These are phyloP conservation scores for Yarrowia sp. DNA, from an alignment of 805 yeast genomes.

Conservation along the genomic window DNA sequence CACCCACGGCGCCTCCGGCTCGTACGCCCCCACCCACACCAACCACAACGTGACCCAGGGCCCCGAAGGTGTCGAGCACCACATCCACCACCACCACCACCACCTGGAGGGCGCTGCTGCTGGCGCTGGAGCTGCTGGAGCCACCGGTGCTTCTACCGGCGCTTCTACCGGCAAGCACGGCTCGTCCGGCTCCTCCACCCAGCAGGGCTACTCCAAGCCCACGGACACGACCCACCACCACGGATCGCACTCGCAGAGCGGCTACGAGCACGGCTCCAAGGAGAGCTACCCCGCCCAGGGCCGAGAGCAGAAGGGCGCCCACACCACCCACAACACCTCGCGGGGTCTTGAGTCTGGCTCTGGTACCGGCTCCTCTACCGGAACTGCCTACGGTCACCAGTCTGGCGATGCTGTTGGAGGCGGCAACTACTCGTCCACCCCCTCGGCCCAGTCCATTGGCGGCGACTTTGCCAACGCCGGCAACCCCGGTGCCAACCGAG, in stretches of 20 bases:
- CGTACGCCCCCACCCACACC: slow-evolving; percentile 7
- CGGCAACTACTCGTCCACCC: not conserved
- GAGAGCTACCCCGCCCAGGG: slow-evolving; percentile 20
- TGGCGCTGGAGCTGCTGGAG: slow-evolving; percentile 1
- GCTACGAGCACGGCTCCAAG: slow-evolving; percentile 16
- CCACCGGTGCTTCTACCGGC: not conserved
- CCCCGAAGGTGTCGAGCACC: slow-evolving; percentile 3
- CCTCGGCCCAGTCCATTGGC: slow-evolving; percentile 9
- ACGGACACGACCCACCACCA: not conserved
- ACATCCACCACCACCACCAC: slow-evolving; percentile 21
- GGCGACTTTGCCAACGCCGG: slow-evolving; percentile 16
- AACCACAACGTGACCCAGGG: slow-evolving; percentile 2
- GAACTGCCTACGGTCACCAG: too few relatives aligned
- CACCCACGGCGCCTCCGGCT: slow-evolving; percentile 14
- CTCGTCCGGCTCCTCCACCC: not conserved
- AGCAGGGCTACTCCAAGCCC: slow-evolving; percentile 10
- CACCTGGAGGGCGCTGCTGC: slow-evolving; percentile 2
- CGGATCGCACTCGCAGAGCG: slow-evolving; percentile 18
- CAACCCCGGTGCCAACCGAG: not conserved
- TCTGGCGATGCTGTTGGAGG: slow-evolving; percentile 18
- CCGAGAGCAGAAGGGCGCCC: slow-evolving; percentile 8
- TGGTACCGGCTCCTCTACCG: not conserved
- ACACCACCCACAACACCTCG: not conserved
- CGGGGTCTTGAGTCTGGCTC: not conserved
- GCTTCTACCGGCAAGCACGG: slow-evolving; percentile 14